phyloP scores from a whole-genome alignment of 495 filamentous ascomycete genomes.

The Aspergillus ostianus region DNA sequence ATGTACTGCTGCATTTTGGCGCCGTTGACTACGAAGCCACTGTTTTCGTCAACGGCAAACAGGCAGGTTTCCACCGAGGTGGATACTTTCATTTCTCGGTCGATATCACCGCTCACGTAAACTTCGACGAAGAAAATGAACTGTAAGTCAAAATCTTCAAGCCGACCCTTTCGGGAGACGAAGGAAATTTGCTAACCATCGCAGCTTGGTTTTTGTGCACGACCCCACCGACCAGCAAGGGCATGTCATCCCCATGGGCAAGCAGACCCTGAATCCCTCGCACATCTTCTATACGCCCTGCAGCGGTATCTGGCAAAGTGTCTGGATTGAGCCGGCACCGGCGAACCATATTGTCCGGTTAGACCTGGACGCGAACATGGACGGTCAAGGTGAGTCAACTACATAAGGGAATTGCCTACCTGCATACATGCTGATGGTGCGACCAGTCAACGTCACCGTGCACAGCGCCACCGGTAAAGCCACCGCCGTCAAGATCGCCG shows the following conservation, averaged over 20 bases:
- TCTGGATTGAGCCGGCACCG: slow-evolving; percentile 64
- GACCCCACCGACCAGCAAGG: slow-evolving; percentile 60
- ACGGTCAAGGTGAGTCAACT: slow-evolving; percentile 49
- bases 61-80: slow-evolving; percentile 55
- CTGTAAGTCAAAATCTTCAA: slow-evolving; percentile 37
- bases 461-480: slow-evolving; percentile 30
- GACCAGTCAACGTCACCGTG: slow-evolving; percentile 50
- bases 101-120: slow-evolving; percentile 54
- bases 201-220: slow-evolving; percentile 58
- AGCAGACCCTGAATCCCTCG: slow-evolving; percentile 55
- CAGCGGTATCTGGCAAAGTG: slow-evolving; percentile 68
- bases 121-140: slow-evolving; percentile 44
- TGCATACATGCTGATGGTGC: too few species aligned
- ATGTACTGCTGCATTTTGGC: slow-evolving; percentile 62
- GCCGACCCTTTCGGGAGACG: background rate
- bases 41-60: slow-evolving; percentile 59
- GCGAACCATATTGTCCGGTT: slow-evolving; percentile 52
- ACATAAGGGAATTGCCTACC: too few species aligned
- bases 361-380: slow-evolving; percentile 56
- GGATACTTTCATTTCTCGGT: slow-evolving; percentile 62
- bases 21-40: slow-evolving; percentile 68
- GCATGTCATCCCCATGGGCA: slow-evolving; percentile 61
- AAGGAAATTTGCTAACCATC: background rate
- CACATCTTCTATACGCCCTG: slow-evolving; percentile 72
- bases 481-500: slow-evolving; percentile 40